phyloP scores from a whole-genome alignment of 2,329 filamentous ascomycete genomes.

The Coleophoma crateriformis region DNA sequence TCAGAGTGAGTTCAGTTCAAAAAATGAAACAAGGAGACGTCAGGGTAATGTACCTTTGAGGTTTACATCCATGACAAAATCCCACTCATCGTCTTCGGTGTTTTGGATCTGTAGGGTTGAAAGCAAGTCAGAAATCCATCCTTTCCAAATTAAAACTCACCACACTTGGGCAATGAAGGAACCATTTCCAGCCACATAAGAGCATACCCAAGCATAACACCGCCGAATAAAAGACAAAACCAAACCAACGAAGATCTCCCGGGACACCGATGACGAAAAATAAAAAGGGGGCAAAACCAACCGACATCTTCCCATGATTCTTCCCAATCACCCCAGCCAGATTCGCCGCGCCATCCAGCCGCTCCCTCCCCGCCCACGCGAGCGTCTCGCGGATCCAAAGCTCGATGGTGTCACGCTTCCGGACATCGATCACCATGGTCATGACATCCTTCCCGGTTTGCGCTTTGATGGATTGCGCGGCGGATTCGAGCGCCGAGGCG shows the following conservation, averaged over 20 bases:
- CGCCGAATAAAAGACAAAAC: no score
- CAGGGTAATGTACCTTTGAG: slow-evolving; percentile 12
- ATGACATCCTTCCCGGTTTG: slow-evolving; percentile 16
- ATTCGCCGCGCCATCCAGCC: slow-evolving; percentile 32
- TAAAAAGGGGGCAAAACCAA: slow-evolving; percentile 9
- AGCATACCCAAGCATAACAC: no score
- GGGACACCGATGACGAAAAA: no score
- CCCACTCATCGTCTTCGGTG: slow-evolving; percentile 33
- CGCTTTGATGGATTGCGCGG: slow-evolving; percentile 20
- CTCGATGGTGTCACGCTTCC: slow-evolving; percentile 17
- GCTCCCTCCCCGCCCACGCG: slow-evolving; percentile 11
- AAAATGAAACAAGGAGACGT: no score
- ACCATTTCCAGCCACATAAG: no score
- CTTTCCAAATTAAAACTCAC: no score
- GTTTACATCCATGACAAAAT: slow-evolving; percentile 37
- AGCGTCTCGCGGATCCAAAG: slow-evolving; percentile 28
- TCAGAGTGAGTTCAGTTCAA: no score
- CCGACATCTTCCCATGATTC: slow-evolving; percentile 1
- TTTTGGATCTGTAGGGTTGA: no score
- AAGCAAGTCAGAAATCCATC: no score
- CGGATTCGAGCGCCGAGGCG: slow-evolving; percentile 16
- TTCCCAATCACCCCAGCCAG: slow-evolving; percentile 25
- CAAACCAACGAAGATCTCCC: no score
- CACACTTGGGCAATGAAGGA: no score
- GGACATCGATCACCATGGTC: slow-evolving; percentile 24